Conservation (phyloP, 2,329 filamentous ascomycete genomes). For the Knufia fluminis region DNA sequence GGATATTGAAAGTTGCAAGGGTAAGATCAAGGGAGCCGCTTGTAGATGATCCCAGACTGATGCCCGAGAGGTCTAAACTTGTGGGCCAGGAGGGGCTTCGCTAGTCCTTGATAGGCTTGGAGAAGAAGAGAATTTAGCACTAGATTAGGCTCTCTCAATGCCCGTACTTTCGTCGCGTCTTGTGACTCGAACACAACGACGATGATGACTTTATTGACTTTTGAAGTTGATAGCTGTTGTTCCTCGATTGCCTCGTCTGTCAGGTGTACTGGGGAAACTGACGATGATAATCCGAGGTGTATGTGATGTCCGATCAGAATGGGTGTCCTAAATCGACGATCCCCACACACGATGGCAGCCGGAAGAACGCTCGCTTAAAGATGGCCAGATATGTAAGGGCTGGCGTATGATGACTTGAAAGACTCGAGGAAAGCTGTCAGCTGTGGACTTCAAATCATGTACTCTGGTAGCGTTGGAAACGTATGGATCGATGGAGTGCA, state of each 20-base stretch:
- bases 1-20: conserved; percentile 1
- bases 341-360: not conserved
- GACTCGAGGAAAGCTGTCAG: not conserved
- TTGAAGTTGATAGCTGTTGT: too few species aligned
- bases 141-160: not conserved
- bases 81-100: not conserved
- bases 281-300: not conserved
- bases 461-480: not conserved
- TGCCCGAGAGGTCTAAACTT: not conserved
- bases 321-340: not conserved
- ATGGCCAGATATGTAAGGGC: not conserved
- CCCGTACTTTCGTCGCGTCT: not conserved
- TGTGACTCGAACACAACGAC: not conserved
- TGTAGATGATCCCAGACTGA: not conserved
- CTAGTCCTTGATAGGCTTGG: conserved; percentile 4
- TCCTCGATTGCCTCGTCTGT: too few species aligned
- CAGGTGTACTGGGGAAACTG: not conserved
- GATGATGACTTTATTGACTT: not conserved
- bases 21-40: not conserved
- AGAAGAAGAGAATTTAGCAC: not conserved
- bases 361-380: not conserved
- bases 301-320: not conserved
- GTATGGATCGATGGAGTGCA: not conserved
- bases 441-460: not conserved
- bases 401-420: not conserved